Evolutionary conservation across 2,329 filamentous ascomycete genomes (phyloP).

Genomic region (Colletotrichum aenigma): DNA sequence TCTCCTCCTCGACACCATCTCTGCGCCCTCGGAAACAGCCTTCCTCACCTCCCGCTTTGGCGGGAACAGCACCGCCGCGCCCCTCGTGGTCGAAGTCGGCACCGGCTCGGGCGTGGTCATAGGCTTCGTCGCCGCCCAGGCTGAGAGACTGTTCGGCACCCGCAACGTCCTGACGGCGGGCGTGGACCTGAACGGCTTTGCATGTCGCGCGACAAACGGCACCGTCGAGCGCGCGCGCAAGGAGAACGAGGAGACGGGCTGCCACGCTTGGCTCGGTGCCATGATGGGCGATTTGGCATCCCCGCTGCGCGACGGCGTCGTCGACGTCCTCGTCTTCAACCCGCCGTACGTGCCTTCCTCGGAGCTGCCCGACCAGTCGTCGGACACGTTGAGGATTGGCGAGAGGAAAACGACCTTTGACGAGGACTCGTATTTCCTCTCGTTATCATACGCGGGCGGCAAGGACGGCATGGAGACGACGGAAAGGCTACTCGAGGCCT

Average conservation of each 20-base stretch:
- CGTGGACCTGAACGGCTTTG: slow-evolving; percentile 84
- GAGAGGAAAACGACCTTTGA: slow-evolving; percentile 62
- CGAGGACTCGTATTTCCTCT: slow-evolving; percentile 81
- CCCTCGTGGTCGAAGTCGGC: slow-evolving; percentile 83
- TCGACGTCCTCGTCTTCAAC: slow-evolving; percentile 94
- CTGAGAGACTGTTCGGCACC: slow-evolving; percentile 74
- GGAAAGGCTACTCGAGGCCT: slow-evolving; percentile 71
- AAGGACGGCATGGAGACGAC: slow-evolving; percentile 94
- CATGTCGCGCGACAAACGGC: slow-evolving; percentile 74
- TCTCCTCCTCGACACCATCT: slow-evolving; percentile 89
- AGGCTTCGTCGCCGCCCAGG: slow-evolving; percentile 82
- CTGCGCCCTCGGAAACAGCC: slow-evolving; percentile 67
- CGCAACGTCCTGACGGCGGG: slow-evolving; percentile 72
- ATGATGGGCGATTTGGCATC: slow-evolving; percentile 73
- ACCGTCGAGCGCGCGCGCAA: slow-evolving; percentile 63
- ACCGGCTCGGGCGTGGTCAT: slow-evolving; percentile 94
- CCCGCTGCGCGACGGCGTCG: slow-evolving; percentile 58
- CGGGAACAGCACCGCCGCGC: slow-evolving; percentile 36
- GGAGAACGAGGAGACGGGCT: slow-evolving; percentile 36
- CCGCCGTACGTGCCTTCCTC: slow-evolving; percentile 94
- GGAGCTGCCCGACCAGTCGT: slow-evolving; percentile 60
- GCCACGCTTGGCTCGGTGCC: slow-evolving; percentile 66
- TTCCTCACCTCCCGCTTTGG: slow-evolving; percentile 72
- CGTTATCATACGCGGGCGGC: slow-evolving; percentile 88
- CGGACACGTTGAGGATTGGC: not conserved